Conservation (phyloP, 1,139 yeast genomes). For the Taphrina deformans region DNA sequence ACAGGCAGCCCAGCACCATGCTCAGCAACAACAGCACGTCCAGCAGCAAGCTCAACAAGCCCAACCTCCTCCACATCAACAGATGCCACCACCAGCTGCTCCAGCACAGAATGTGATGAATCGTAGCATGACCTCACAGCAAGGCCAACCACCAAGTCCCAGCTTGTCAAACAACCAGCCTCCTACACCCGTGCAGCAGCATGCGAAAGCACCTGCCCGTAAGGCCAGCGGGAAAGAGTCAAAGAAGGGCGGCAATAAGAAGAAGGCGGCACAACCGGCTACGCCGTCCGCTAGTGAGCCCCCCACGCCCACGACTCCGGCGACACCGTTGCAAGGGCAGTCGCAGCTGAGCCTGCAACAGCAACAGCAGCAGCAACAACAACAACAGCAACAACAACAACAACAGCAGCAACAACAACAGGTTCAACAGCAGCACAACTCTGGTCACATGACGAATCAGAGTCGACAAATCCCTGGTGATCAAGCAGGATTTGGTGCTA, state of each 20-base stretch:
- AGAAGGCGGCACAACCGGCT: slow-evolving; percentile 37
- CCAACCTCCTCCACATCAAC: slow-evolving; percentile 36
- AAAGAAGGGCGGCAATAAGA: slow-evolving; percentile 42
- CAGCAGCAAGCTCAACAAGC: slow-evolving; percentile 38
- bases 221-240: slow-evolving; percentile 45
- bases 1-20: slow-evolving; percentile 39
- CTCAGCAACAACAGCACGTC: slow-evolving; percentile 35
- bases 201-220: slow-evolving; percentile 49
- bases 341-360: slow-evolving; percentile 20
- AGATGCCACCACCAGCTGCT: slow-evolving; percentile 41
- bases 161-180: slow-evolving; percentile 44
- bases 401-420: slow-evolving; percentile 33
- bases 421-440: slow-evolving; percentile 35
- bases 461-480: neutral
- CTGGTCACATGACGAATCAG: slow-evolving; percentile 25
- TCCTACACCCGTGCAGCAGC: slow-evolving; percentile 54
- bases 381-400: slow-evolving; percentile 34
- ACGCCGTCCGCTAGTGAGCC: slow-evolving; percentile 46
- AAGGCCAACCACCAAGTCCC: slow-evolving; percentile 45
- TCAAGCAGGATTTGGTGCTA: slow-evolving; percentile 11
- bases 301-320: slow-evolving; percentile 49
- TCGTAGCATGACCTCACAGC: slow-evolving; percentile 36
- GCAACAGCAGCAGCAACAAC: slow-evolving; percentile 34
- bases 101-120: slow-evolving; percentile 35
- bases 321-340: slow-evolving; percentile 45